Percentiles rank a stretch among this genome's conserved stretches.
phyloP scores from a whole-genome alignment of 768 basidiomycete species.

The Kwoniella europaea region DNA sequence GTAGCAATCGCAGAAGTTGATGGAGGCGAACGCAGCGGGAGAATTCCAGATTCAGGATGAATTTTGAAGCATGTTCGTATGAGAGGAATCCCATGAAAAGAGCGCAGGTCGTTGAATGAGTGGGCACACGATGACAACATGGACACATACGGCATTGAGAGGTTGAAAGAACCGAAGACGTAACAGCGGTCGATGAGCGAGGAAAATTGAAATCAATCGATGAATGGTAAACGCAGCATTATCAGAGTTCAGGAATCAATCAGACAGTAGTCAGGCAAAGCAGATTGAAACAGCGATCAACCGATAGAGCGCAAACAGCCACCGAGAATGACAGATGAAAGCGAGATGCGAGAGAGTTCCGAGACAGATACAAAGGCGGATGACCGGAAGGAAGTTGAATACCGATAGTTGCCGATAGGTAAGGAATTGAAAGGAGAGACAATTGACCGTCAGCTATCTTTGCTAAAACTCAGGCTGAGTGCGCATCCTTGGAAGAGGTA shows the following conservation, averaged over 20 bases:
- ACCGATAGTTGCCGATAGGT: not conserved
- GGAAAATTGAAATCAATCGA: not conserved
- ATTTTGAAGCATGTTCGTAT: not conserved
- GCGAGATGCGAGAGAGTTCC: not conserved
- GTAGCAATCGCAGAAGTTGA: not conserved
- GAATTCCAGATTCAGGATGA: not conserved
- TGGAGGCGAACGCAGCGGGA: not conserved
- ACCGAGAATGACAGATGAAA: not conserved
- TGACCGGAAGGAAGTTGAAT: not conserved
- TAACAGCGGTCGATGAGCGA: not conserved
- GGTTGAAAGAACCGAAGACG: not conserved
- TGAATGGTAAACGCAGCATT: not conserved
- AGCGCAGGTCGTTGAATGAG: not conserved
- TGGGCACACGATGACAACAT: not conserved
- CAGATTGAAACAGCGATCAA: not conserved
- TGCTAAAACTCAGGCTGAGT: constrained; percentile 27
- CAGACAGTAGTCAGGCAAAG: not conserved
- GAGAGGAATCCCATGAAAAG: not conserved
- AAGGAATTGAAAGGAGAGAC: constrained; percentile 5
- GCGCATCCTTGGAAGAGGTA: constrained; percentile 19
- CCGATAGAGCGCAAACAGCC: not conserved
- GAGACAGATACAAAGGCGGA: not conserved
- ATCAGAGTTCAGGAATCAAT: not conserved
- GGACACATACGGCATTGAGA: not conserved
- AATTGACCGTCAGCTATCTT: constrained; percentile 19